Evolutionary conservation across 441 rosid genomes (phyloP).

Genomic region (Arabidopsis lyrata): DNA sequence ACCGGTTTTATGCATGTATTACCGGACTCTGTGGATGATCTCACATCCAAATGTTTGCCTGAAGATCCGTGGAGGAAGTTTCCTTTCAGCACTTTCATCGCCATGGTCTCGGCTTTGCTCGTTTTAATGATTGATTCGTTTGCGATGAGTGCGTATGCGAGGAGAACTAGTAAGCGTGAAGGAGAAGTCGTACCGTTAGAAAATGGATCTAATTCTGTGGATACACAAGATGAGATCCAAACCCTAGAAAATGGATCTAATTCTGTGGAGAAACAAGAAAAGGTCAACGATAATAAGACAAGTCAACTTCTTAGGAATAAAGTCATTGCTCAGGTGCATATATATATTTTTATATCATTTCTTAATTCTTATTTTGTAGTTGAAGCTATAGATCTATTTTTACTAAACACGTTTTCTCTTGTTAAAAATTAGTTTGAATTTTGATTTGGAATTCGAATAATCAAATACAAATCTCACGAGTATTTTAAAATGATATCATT

Average conservation of each 20-base stretch:
- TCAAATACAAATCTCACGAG: no score
- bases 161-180: neutral
- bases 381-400: neutral
- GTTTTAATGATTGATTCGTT: constrained; percentile 19
- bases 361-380: neutral
- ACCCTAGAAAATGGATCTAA: constrained; percentile 1
- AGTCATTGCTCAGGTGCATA: constrained; percentile 52
- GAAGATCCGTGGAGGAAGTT: constrained; percentile 25
- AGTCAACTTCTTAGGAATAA: constrained; percentile 41
- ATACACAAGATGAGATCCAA: neutral
- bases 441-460: no score
- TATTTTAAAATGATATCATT: neutral
- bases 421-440: no score
- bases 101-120: constrained; percentile 15
- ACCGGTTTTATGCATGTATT: constrained; percentile 37
- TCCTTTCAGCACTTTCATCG: constrained; percentile 20
- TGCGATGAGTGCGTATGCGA: constrained; percentile 2
- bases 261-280: neutral
- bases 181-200: neutral
- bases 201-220: neutral
- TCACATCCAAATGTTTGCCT: constrained; percentile 20
- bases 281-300: neutral
- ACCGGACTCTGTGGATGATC: constrained; percentile 13
- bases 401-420: neutral
- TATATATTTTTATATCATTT: neutral